These are phyloP conservation scores for Xenoacremonium recifei DNA, from an alignment of 2,329 filamentous ascomycete genomes.

Conservation along the genomic window DNA sequence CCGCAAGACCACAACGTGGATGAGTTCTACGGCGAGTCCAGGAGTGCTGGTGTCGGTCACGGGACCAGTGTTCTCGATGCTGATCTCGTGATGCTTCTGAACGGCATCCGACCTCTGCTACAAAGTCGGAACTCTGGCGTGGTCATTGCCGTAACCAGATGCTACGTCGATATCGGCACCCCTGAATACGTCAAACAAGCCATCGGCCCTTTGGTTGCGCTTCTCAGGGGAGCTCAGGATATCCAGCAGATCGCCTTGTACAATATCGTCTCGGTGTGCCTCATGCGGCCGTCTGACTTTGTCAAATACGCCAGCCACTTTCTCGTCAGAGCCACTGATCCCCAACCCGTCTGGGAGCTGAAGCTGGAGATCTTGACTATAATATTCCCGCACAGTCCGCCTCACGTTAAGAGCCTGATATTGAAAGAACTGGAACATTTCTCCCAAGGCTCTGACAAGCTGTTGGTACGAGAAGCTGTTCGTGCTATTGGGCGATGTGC, in stretches of 20 bases:
- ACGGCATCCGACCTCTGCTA: constrained; percentile 77
- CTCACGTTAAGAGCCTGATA: constrained; percentile 79
- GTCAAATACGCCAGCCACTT: constrained; percentile 88
- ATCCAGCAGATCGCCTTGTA: constrained; percentile 88
- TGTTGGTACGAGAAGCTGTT: constrained; percentile 83
- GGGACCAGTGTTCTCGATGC: constrained; percentile 63
- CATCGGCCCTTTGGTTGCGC: constrained; percentile 80
- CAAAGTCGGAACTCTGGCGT: constrained; percentile 93
- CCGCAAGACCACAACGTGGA: constrained; percentile 47
- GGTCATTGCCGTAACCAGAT: constrained; percentile 80
- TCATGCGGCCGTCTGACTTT: constrained; percentile 75
- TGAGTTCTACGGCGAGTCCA: constrained; percentile 77
- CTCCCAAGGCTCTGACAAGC: constrained; percentile 69
- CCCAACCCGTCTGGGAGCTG: constrained; percentile 79
- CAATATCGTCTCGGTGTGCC: constrained; percentile 91
- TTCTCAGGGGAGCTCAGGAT: constrained; percentile 81
- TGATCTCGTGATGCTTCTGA: constrained; percentile 79
- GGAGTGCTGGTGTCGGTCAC: constrained; percentile 42
- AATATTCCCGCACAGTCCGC: constrained; percentile 79
- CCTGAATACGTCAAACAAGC: constrained; percentile 70
- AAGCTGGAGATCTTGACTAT: constrained; percentile 91
- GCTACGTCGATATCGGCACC: constrained; percentile 82
- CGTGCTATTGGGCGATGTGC: constrained; percentile 92
- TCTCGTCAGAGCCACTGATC: constrained; percentile 76
- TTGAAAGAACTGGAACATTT: constrained; percentile 95